Conservation (phyloP, 129 eudicot genomes). For the Flaveria ramosissima region DNA sequence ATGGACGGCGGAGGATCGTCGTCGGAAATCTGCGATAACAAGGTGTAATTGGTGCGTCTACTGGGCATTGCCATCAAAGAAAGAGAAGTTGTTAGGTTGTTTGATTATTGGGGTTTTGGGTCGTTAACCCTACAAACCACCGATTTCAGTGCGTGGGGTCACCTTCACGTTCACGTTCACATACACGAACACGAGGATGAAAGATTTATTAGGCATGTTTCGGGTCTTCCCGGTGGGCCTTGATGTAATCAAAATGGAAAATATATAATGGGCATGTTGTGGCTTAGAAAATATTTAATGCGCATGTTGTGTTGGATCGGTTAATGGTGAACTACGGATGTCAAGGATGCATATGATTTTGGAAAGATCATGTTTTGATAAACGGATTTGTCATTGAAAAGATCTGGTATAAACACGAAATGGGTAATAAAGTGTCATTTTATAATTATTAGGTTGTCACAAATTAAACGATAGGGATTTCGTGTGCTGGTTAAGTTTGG, state of each 20-base stretch:
- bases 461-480: too few relatives aligned
- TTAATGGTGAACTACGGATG: too few relatives aligned
- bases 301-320: too few relatives aligned
- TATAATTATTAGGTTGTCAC: too few relatives aligned
- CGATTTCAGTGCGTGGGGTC: not conserved
- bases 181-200: conserved; percentile 8
- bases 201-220: not conserved
- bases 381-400: too few relatives aligned
- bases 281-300: too few relatives aligned
- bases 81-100: not conserved
- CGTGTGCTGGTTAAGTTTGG: too few relatives aligned
- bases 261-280: not conserved
- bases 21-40: conserved; percentile 68
- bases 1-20: conserved; percentile 53
- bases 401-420: too few relatives aligned
- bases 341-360: too few relatives aligned
- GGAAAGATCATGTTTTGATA: too few relatives aligned
- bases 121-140: conserved; percentile 34
- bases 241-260: not conserved
- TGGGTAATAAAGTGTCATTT: too few relatives aligned
- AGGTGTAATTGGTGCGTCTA: conserved; percentile 70
- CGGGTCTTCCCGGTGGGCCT: conserved; percentile 22
- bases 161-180: not conserved
- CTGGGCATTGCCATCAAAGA: conserved; percentile 67
- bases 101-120: not conserved